Evolutionary conservation across 495 filamentous ascomycete genomes (phyloP).

Genomic region (Chaetomium cochliodes): DNA sequence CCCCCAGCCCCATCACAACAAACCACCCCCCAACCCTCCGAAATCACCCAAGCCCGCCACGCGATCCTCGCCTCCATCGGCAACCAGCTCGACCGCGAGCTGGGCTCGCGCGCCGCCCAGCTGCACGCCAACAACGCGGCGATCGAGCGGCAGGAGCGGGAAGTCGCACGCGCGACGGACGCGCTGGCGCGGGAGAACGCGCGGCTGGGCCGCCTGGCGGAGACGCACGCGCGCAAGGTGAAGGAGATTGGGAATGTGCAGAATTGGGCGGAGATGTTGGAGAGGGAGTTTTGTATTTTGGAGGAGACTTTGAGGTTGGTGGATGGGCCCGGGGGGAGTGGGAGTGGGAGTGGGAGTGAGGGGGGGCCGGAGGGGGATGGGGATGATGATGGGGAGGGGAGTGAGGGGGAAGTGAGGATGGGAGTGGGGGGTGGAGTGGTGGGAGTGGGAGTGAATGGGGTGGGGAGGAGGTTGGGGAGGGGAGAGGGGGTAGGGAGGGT

Average conservation of each 20-base stretch:
- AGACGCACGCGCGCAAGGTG: conserved; percentile 65
- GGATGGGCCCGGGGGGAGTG: conserved; percentile 40
- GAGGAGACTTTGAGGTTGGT: conserved; percentile 81
- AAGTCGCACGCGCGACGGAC: conserved; percentile 62
- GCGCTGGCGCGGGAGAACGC: conserved; percentile 70
- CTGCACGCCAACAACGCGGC: conserved; percentile 71
- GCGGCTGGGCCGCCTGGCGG: conserved; percentile 65
- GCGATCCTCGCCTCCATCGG: conserved; percentile 76
- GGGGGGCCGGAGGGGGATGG: not conserved
- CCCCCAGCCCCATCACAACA: no score
- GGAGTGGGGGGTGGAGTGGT: conserved; percentile 16
- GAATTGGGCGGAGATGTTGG: conserved; percentile 97
- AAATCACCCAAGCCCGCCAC: conserved; percentile 62
- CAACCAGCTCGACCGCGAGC: conserved; percentile 68
- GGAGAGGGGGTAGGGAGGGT: no score
- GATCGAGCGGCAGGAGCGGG: conserved; percentile 69
- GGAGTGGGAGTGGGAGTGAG: conserved; percentile 27
- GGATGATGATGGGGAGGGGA: conserved; percentile 24
- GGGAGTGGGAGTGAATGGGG: conserved; percentile 25
- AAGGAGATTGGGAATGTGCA: conserved; percentile 96
- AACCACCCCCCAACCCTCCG: conserved; percentile 25
- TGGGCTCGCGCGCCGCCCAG: conserved; percentile 69
- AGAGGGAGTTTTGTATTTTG: conserved; percentile 82
- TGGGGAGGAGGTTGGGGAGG: no score
- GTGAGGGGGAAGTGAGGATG: conserved; percentile 5